A percentile compares a stretch with the other conserved stretches of the same genome.
Conservation (phyloP, 148 eudicot genomes). For the Rhododendron simsii region DNA sequence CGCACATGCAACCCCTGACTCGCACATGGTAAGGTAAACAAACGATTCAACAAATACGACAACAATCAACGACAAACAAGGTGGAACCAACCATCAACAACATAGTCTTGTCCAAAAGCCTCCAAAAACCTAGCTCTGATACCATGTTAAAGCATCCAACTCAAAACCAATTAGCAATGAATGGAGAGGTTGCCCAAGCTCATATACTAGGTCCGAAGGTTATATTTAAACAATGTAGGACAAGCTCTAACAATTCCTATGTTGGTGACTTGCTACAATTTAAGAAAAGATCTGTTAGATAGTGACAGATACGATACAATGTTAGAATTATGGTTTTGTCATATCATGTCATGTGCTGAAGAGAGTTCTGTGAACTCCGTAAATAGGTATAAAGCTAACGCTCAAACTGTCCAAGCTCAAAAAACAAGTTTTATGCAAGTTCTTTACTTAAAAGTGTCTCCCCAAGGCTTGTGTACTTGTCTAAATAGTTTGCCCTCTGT, state of each 20-base stretch:
- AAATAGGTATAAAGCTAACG: background rate
- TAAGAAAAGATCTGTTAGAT: background rate
- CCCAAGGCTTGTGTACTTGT: background rate
- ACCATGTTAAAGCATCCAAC: too few relatives aligned
- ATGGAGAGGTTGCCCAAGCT: too few relatives aligned
- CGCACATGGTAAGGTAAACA: too few relatives aligned
- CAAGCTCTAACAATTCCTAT: background rate
- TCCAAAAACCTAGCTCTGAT: too few relatives aligned
- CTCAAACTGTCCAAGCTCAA: background rate
- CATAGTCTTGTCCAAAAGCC: too few relatives aligned
- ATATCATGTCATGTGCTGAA: background rate
- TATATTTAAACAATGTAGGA: too few relatives aligned
- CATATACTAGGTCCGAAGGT: too few relatives aligned
- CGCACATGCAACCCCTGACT: too few relatives aligned
- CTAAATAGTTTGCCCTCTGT: background rate
- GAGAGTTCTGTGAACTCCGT: background rate
- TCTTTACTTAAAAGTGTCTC: background rate
- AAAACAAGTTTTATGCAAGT: background rate
- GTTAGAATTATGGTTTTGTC: background rate
- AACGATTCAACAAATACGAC: too few relatives aligned
- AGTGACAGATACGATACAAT: background rate
- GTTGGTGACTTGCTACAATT: background rate
- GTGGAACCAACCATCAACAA: too few relatives aligned
- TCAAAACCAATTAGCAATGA: too few relatives aligned
- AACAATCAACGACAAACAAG: too few relatives aligned